Base-by-base conservation (phyloP, 768 basidiomycete species). In the Suillus sp. region DNA sequence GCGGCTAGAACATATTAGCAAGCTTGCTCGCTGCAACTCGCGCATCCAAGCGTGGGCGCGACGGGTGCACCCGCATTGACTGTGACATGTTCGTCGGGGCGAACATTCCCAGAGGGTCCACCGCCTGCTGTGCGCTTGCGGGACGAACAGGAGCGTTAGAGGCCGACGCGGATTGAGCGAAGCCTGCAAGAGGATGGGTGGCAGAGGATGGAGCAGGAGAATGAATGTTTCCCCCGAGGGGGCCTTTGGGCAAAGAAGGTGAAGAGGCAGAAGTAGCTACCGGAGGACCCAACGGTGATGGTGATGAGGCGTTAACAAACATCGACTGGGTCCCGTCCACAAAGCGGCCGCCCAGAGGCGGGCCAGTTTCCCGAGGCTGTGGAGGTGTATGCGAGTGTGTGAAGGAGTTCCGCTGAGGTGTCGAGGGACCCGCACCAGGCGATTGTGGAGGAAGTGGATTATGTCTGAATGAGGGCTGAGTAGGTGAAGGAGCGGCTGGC, bases 21-120 rank as follows among this genome's bases (percentile, higher is more conserved):
- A 95, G 82, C 74, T 95, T 95, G 72, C 92, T 92, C 22, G 92
- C 93, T 16, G 92, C 92, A 70, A 93, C 89, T 70, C 89, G 81
- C 11, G 94, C 89, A 73, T 97, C 95, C 69, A 96, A 74, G 69
- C 90, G 81, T 50, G 89, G 86, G 67, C 92, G 78, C 56, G 86
- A 85, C 16, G 90, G 87, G 67, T 87, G 86, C 53, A 90, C 81
- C 22, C 89, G 86, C 73, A 95, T 77, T n/a, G 90, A 92, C 56
- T 80, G 81, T 1, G 90, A 81, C 90, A 93, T 88, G 67, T 81
- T 81, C 53, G 81, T 79, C n/a, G 90, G 83, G 61, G 78, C 78
- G 53, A 83, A 77, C 65, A 84, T 83, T 8, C 85, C 88, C 22
- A 92, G 81, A 40, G 91, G 91, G 69, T 92, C 91, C 30, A 87